Percentiles rank a stretch among this genome's conserved stretches.
phyloP scores from a whole-genome alignment of 2,329 filamentous ascomycete species.

The Cryphonectria parasitica region DNA sequence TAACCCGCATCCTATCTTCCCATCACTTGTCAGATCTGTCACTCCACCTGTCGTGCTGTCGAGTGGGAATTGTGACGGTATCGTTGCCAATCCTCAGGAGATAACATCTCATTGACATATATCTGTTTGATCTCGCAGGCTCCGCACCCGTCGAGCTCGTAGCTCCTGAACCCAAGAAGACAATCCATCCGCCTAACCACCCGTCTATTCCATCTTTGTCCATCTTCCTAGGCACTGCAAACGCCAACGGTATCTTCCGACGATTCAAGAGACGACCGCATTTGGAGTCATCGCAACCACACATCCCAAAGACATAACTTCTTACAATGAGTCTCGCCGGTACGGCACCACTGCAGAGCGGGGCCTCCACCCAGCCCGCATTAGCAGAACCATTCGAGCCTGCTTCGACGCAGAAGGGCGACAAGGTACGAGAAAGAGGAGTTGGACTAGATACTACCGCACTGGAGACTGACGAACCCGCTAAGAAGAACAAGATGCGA shows the following conservation, averaged over 20 bases:
- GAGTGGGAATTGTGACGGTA: constrained; percentile 18
- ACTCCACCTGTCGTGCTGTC: constrained; percentile 19
- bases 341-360: constrained; percentile 34
- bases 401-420: constrained; percentile 32
- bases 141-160: constrained; percentile 12
- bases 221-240: constrained; percentile 15
- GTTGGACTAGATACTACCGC: constrained; percentile 35
- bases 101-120: constrained; percentile 23
- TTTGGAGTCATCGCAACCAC: neutral
- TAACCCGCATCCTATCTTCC: neutral
- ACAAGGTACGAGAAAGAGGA: constrained; percentile 41
- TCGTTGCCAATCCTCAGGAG: constrained; percentile 16
- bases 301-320: constrained; percentile 1
- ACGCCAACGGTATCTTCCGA: constrained; percentile 7
- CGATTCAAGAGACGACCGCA: constrained; percentile 17
- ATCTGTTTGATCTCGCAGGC: constrained; percentile 25
- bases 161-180: constrained; percentile 16
- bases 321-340: constrained; percentile 37
- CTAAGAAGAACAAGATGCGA: constrained; percentile 54
- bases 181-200: neutral
- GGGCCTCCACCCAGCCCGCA: constrained; percentile 36
- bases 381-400: constrained; percentile 35
- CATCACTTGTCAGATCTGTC: constrained; percentile 12
- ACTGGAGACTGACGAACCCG: constrained; percentile 35
- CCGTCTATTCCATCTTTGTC: constrained; percentile 13